Base-by-base conservation (phyloP, 176 grass and related monocot species). In the Rhynchospora tenuis region DNA sequence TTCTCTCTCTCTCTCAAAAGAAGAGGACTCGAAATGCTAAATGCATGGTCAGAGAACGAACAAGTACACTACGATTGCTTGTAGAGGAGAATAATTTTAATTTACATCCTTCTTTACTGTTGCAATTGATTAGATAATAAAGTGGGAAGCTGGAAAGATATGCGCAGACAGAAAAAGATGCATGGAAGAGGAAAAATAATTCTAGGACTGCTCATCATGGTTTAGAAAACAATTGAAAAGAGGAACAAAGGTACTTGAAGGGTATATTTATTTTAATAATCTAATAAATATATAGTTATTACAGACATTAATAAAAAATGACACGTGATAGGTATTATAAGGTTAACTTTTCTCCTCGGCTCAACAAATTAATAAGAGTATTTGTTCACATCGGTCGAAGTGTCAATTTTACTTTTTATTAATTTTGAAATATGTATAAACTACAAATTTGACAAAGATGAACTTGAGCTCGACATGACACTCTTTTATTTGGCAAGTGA, bases 1-100 rank as follows among this genome's bases (percentile, higher is more conserved):
- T 62, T 83, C 58, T 82, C 58, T 82, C 31, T 83, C 80, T 83
- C 38, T 27, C 9, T 84, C 2, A 65, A 83, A 64, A n/a, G 66
- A 80, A 77, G 76, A 59, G 7, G 54, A n/a, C 42, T 28, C 0
- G 29, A 58, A 33, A 79, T 57, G 56, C 29, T 48, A 14, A 52
- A 59, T 79, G 76, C 76, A 58, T 57, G 38, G 13, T 69, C 16
- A 43, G 33, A 68, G 16, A 33, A 59, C 55, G 5, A 63, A 27
- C 19, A 64, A 81, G 57, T 43, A 81, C 59, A 81, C 33, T 66
- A 63, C 38, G 45, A 15, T 60, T 23, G 60, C 22, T 59, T 80
- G 42, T 29, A 80, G 16, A 28, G 54, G 7, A 60, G 31, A 42
- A 59, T 38, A 79, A 60, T 73, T 45, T 74, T 38, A 79, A 60